Conservation (phyloP, 768 basidiomycete genomes). For the Xanthoconium stramineum region DNA sequence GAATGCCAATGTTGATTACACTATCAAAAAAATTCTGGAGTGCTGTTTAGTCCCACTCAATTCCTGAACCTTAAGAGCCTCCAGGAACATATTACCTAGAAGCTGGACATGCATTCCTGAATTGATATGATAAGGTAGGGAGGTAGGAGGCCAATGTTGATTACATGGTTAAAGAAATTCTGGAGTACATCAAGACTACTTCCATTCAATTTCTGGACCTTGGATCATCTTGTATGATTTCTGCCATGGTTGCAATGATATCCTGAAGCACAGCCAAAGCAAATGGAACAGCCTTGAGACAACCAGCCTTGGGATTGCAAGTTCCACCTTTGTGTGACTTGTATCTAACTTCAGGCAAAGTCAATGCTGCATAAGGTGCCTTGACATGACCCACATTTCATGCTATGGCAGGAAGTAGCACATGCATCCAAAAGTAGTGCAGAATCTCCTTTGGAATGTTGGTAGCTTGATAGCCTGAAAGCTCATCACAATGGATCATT, state of each 20-base stretch:
- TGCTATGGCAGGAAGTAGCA: conserved; percentile 7
- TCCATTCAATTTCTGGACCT: no score
- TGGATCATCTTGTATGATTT: neutral
- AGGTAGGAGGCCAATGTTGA: no score
- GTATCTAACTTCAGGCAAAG: neutral
- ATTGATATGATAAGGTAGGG: no score
- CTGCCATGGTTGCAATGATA: conserved; percentile 4
- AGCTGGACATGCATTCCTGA: no score
- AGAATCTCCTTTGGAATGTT: conserved; percentile 6
- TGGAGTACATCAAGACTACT: no score
- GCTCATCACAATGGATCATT: conserved; percentile 11
- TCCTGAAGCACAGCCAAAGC: neutral
- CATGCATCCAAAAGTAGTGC: conserved; percentile 7
- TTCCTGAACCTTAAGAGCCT: no score
- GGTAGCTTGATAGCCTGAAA: neutral
- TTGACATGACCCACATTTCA: neutral
- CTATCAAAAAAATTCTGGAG: no score
- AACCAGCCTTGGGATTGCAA: neutral
- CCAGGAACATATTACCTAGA: no score
- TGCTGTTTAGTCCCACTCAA: no score
- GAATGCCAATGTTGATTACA: no score
- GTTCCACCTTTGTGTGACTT: conserved; percentile 1
- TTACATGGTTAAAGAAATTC: no score
- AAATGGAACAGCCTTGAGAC: conserved; percentile 10
- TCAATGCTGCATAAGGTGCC: conserved; percentile 7